Evolutionary conservation across 1,284 basidiomycete genomes (phyloP), one percentile per base, ranked within the genome.

Genomic region (Termitomyces sp.): DNA sequence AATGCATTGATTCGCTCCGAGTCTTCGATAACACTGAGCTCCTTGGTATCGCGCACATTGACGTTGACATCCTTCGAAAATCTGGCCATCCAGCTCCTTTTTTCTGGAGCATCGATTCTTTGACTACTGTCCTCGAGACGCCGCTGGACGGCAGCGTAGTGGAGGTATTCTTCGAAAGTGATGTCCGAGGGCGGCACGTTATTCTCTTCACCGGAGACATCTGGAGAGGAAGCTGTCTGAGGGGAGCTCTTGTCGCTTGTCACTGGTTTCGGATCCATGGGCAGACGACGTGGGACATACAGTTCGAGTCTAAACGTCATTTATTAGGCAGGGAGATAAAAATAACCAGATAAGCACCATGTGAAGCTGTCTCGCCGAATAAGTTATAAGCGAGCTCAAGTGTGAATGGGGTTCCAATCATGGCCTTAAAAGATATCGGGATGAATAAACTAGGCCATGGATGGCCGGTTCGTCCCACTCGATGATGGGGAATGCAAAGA

Each of bases 81-180:
- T 15, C 50, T 56, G 28, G 54, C 45, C 53, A 71, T 62, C 67
- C 65, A 68, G 43, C 49, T 59, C 26, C 53, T 52, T n/a, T 39
- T 52, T n/a, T 54, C 58, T 5, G 48, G 43, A n/a, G 33, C 9
- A 19, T 51, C 58, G 10, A 39, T 45, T 13, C 31, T 50, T 1
- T 46, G 41, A 26, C 19, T 41, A 3, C 34, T n/a, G 5, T 64
- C 62, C 50, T 73, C 70, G 7, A 62, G 61, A 2, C 57, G 61
- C 5, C 71, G 60, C 49, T 72, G 70, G 19, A 72, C 52, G 1
- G 69, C 67, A 1, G 70, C 70, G 38, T 67, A 70, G 57, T 70
- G 65, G 1, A 73, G 63, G 49, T 67, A 72, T 51, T 78, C 62
- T 57, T 79, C 62, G 55, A 75, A 69, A 21, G 64, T 60, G 38